Conservation (phyloP, 2,329 filamentous ascomycete genomes). For the Pseudogymnoascus sp. region DNA sequence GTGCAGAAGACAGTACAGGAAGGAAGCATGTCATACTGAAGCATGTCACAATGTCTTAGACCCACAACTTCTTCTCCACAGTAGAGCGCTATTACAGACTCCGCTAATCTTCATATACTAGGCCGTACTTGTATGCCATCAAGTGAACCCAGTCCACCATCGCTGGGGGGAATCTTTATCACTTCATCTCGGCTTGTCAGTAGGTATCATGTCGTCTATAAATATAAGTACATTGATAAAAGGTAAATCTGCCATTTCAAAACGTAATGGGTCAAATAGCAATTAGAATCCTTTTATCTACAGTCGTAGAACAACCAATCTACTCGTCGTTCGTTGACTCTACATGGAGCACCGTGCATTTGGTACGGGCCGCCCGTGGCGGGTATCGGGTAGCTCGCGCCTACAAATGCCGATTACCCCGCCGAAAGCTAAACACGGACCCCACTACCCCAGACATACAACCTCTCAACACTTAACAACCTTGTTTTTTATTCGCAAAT, state of each 20-base stretch:
- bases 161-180: background rate
- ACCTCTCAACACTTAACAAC: background rate
- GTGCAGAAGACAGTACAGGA: background rate
- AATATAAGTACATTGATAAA: background rate
- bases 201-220: background rate
- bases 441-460: background rate
- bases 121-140: background rate
- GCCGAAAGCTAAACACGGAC: background rate
- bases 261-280: background rate
- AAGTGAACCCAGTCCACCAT: background rate
- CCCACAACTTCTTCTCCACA: background rate
- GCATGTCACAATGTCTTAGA: background rate
- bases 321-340: background rate
- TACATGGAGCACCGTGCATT: background rate
- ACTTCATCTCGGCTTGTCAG: background rate
- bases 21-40: background rate
- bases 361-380: background rate
- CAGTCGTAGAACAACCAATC: background rate
- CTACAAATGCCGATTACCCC: constrained; percentile 5
- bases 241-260: background rate
- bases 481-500: background rate
- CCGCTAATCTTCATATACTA: background rate
- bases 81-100: background rate
- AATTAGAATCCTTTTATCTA: background rate
- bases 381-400: background rate